Percentiles rank a stretch among this genome's conserved stretches.
Conservation (phyloP, 768 basidiomycete genomes). For the Termitomyces sp. region DNA sequence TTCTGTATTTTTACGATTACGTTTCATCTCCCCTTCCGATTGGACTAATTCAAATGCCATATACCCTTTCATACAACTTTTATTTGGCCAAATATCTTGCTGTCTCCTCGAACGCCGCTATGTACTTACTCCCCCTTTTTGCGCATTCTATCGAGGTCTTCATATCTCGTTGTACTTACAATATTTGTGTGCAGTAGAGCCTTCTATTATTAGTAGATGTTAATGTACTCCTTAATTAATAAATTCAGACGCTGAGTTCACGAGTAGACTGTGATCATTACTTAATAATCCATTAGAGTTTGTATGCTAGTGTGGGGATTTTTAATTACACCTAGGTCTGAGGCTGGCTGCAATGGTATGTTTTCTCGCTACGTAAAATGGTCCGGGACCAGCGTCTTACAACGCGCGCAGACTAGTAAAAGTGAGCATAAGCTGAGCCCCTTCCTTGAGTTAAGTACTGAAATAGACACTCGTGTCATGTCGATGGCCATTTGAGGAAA, state of each 20-base stretch:
- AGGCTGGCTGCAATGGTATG: background rate
- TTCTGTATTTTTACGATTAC: slow-evolving; percentile 9
- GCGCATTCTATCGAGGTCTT: background rate
- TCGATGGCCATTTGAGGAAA: background rate
- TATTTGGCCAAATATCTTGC: background rate
- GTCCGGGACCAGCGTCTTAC: no score
- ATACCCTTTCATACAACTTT: slow-evolving; percentile 8
- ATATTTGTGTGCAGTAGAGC: slow-evolving; percentile 6
- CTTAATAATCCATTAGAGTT: background rate
- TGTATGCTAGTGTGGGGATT: background rate
- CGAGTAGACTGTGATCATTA: background rate
- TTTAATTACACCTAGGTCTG: background rate
- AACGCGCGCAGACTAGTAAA: background rate
- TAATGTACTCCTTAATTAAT: background rate
- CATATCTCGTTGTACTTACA: slow-evolving; percentile 8
- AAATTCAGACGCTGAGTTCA: background rate
- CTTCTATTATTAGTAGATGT: slow-evolving; percentile 6
- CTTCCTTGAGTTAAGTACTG: background rate
- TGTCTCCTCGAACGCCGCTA: slow-evolving; percentile 2
- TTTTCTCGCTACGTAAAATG: background rate
- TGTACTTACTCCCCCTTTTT: slow-evolving; percentile 5
- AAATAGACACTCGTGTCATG: background rate
- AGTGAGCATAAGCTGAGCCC: background rate
- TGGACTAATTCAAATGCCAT: slow-evolving; percentile 12
- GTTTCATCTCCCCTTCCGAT: background rate